A percentile compares a stretch with the other conserved stretches of the same genome.
Evolutionary conservation across 257 asterid species (phyloP).

Genomic region (Solanum chaucha): DNA sequence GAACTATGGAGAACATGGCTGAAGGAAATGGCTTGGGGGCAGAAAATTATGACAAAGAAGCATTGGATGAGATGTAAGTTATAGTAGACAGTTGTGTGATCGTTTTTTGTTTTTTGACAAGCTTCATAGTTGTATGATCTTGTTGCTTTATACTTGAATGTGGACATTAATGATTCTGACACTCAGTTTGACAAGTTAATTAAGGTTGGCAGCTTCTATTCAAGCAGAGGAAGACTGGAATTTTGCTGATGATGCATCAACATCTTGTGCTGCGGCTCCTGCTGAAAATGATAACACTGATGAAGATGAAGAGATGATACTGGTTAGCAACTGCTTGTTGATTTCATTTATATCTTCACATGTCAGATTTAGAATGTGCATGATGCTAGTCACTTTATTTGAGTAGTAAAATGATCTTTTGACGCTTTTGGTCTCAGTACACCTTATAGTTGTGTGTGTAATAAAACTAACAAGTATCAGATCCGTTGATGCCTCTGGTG

Average conservation of each 20-base stretch:
- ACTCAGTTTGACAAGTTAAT: slow-evolving; percentile 29
- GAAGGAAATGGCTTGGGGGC: slow-evolving; percentile 4
- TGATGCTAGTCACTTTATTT: neutral
- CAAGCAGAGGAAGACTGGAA: slow-evolving; percentile 73
- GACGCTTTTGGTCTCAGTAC: neutral
- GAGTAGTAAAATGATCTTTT: neutral
- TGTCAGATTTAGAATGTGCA: neutral
- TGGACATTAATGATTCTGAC: slow-evolving; percentile 15
- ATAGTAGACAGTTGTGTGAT: neutral
- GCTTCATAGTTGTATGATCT: neutral
- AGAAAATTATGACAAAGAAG: slow-evolving; percentile 36
- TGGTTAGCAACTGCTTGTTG: slow-evolving; percentile 29
- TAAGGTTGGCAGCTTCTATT: slow-evolving; percentile 96
- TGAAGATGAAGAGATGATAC: slow-evolving; percentile 88
- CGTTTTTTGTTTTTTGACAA: too few relatives aligned
- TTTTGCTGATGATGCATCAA: slow-evolving; percentile 42
- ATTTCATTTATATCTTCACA: neutral
- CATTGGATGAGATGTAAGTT: slow-evolving; percentile 69
- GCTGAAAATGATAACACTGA: slow-evolving; percentile 35
- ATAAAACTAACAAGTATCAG: neutral
- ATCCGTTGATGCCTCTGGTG: neutral
- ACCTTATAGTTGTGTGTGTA: neutral
- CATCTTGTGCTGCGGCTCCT: slow-evolving; percentile 39
- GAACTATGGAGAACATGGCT: neutral
- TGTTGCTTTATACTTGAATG: neutral